Evolutionary conservation across 2,329 filamentous ascomycete species (phyloP).

Genomic region (Erysiphe neolycopersici): DNA sequence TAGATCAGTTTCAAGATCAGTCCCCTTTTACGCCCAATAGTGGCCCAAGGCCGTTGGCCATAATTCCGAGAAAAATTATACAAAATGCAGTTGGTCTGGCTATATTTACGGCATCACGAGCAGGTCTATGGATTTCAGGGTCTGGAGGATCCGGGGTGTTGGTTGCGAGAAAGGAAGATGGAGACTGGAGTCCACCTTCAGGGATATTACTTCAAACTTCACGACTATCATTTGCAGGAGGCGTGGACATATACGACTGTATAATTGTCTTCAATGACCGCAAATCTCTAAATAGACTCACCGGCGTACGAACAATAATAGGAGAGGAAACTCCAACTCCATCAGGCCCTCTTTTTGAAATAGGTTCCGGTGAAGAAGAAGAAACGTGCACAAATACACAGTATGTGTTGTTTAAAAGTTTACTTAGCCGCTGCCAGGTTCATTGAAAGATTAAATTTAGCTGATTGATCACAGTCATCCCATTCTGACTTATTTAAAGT

Average conservation of each 20-base stretch:
- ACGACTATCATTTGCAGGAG: constrained; percentile 67
- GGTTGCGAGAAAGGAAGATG: constrained; percentile 59
- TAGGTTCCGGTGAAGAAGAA: constrained; percentile 14
- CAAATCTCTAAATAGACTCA: constrained; percentile 61
- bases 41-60: constrained; percentile 38
- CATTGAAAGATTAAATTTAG: not conserved
- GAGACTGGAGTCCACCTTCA: constrained; percentile 74
- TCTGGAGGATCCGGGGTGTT: constrained; percentile 75
- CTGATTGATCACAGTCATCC: constrained; percentile 14
- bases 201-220: constrained; percentile 78
- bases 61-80: constrained; percentile 67
- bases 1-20: too few relatives aligned
- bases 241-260: constrained; percentile 89
- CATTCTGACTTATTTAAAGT: constrained; percentile 71
- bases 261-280: constrained; percentile 79
- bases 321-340: constrained; percentile 57
- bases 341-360: constrained; percentile 44
- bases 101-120: constrained; percentile 89
- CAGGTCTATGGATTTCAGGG: constrained; percentile 72
- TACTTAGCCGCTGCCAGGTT: too few relatives aligned
- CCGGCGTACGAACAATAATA: constrained; percentile 49
- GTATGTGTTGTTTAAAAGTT: constrained; percentile 13
- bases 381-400: constrained; percentile 27
- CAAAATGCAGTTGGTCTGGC: constrained; percentile 72
- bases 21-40: constrained; percentile 14